Evolutionary conservation across 2,329 filamentous ascomycete genomes (phyloP), one percentile per base, ranked within the genome.

Genomic region (Ceratocystis diversiconidia): DNA sequence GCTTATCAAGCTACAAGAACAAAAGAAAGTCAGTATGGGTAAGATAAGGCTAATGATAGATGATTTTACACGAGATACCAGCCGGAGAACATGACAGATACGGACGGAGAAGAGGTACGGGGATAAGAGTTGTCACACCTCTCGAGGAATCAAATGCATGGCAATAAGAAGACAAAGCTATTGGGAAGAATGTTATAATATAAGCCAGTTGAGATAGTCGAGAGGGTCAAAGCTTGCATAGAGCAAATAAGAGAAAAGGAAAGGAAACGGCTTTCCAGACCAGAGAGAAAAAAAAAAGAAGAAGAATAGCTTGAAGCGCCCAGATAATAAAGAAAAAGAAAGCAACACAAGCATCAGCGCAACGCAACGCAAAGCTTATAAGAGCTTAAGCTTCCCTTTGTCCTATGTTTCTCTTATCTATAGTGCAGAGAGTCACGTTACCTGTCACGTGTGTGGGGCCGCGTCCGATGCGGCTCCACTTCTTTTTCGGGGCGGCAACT

Each of bases 1-100:
- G 89, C 85, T 97, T 97, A 81, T 97, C 92, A 73, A 97, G 82
- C 92, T 97, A 65, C 48, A 59, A 64, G 64, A 30, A 25, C 63
- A 46, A 48, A 17, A 48, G 7, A 28, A 43, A 22, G 5, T 36
- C 19, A 30, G 67, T 70, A 41, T 15, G 3, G 10, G 12, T 41
- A 41, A 41, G 36, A 41, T 5, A 41, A 36, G 36, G 12, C 36
- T 15, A 15, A 41, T 41, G 4, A 41, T 15, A 12, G 10, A 15
- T 41, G 10, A 1, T 15, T 25, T 3, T 15, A 30, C 8, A 55
- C 25, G 50, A 10, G 19, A 25, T 15, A 22, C 12, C 50, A 30
- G 22, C 19, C 5, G 25, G 4, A 10, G 5, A 25, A 15, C 50
- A 60, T 32, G 57, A 10, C 17, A 41, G 17, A 43, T 28, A 6